Conservation (phyloP, 2,329 filamentous ascomycete genomes). For the Cercospora canescens region DNA sequence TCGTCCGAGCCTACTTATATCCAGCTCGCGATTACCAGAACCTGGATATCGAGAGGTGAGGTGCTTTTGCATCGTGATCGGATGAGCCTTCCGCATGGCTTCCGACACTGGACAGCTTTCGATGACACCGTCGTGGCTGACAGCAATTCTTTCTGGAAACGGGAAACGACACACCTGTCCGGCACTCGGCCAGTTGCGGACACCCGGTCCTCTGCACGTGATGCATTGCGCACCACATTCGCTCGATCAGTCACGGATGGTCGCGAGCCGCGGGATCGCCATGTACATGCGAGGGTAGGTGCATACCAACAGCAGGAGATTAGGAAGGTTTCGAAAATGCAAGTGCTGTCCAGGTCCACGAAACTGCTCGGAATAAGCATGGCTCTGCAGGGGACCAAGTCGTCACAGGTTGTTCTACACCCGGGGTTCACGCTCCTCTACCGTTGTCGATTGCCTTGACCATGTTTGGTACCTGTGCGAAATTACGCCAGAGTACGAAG, state of each 20-base stretch:
- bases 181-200: background rate
- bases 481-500: slow-evolving; percentile 8
- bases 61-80: slow-evolving; percentile 5
- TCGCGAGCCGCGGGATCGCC: background rate
- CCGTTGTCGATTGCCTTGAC: background rate
- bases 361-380: background rate
- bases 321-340: background rate
- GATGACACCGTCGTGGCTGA: too few species aligned
- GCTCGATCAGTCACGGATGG: background rate
- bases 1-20: slow-evolving; percentile 5
- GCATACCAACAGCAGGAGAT: background rate
- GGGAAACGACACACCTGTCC: background rate
- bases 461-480: slow-evolving; percentile 5
- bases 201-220: background rate
- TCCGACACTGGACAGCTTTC: background rate
- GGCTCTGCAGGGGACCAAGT: background rate
- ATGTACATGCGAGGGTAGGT: background rate
- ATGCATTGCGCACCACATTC: background rate
- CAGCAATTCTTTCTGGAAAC: background rate
- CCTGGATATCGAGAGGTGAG: background rate
- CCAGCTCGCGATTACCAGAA: slow-evolving; percentile 5
- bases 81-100: background rate
- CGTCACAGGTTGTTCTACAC: background rate
- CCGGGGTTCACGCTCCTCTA: slow-evolving; percentile 4
- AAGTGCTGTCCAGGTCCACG: background rate